Percentiles rank a stretch among this genome's conserved stretches.
Conservation (phyloP, 2,329 filamentous ascomycete genomes). For the Diaporthe vexans region DNA sequence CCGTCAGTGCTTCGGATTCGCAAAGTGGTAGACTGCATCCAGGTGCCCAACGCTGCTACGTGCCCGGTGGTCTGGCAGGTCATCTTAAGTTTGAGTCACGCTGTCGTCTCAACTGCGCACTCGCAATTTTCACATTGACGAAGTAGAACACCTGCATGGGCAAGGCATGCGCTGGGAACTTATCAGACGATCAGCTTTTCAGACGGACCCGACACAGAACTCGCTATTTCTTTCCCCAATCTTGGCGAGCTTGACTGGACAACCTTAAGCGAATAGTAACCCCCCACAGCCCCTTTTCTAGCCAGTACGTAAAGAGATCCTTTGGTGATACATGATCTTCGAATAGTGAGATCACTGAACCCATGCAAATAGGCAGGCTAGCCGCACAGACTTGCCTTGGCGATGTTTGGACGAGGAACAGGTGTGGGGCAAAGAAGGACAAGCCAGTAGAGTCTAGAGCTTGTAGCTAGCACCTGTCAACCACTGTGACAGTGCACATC, state of each 20-base stretch:
- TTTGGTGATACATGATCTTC: slow-evolving; percentile 26
- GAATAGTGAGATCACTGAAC: slow-evolving; percentile 15
- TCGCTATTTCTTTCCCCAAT: background rate
- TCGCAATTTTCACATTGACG: slow-evolving; percentile 1
- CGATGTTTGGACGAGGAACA: slow-evolving; percentile 28
- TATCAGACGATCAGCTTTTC: background rate
- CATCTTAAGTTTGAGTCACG: background rate
- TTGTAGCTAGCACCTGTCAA: background rate
- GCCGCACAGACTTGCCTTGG: slow-evolving; percentile 17
- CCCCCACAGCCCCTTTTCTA: slow-evolving; percentile 1
- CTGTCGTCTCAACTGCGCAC: background rate
- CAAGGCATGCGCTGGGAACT: background rate
- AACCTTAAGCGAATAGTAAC: slow-evolving; percentile 1
- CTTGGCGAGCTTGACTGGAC: background rate
- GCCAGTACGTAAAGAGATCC: slow-evolving; percentile 20
- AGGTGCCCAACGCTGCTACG: too few species aligned
- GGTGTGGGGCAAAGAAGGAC: background rate
- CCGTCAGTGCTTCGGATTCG: background rate
- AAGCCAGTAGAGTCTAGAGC: background rate
- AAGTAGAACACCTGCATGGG: background rate
- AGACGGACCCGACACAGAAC: background rate
- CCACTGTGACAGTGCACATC: slow-evolving; percentile 8
- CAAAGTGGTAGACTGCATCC: background rate
- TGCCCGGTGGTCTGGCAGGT: background rate
- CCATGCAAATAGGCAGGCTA: background rate